Conservation (phyloP, 2,329 filamentous ascomycete genomes). For the Sarocladiaceae sp. region DNA sequence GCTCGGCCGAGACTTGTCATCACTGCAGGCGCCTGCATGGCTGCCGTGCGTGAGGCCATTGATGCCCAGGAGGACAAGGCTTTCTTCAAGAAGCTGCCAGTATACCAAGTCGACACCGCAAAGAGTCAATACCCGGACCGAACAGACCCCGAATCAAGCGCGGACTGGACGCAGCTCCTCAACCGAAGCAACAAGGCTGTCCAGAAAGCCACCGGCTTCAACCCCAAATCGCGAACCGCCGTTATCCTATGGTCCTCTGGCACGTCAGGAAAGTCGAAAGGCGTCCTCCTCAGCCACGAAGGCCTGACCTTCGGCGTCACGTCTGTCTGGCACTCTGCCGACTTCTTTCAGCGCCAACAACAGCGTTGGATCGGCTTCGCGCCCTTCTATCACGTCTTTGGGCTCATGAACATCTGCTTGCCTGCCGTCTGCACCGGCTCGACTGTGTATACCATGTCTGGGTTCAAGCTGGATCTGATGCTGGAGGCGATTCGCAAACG, state of each 20-base stretch:
- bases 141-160: constrained; percentile 2
- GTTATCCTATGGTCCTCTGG: constrained; percentile 46
- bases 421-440: constrained; percentile 45
- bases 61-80: constrained; percentile 23
- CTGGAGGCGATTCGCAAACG: constrained; percentile 55
- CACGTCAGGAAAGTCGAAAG: constrained; percentile 69
- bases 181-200: constrained; percentile 42
- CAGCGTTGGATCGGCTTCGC: constrained; percentile 54
- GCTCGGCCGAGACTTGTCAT: constrained; percentile 31
- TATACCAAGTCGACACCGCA: constrained; percentile 46
- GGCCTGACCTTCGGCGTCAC: constrained; percentile 56
- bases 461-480: constrained; percentile 61
- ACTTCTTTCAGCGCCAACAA: constrained; percentile 29
- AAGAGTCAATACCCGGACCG: constrained; percentile 26
- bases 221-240: constrained; percentile 48
- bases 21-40: constrained; percentile 24
- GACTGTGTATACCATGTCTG: constrained; percentile 62
- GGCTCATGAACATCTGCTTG: constrained; percentile 51
- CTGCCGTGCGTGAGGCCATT: constrained; percentile 27
- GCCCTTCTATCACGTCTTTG: constrained; percentile 64
- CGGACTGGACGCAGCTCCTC: constrained; percentile 58
- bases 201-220: constrained; percentile 30
- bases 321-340: constrained; percentile 42
- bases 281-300: constrained; percentile 63
- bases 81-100: constrained; percentile 41